phyloP scores from a whole-genome alignment of 805 yeast species.

The Metschnikowia koreensis region DNA sequence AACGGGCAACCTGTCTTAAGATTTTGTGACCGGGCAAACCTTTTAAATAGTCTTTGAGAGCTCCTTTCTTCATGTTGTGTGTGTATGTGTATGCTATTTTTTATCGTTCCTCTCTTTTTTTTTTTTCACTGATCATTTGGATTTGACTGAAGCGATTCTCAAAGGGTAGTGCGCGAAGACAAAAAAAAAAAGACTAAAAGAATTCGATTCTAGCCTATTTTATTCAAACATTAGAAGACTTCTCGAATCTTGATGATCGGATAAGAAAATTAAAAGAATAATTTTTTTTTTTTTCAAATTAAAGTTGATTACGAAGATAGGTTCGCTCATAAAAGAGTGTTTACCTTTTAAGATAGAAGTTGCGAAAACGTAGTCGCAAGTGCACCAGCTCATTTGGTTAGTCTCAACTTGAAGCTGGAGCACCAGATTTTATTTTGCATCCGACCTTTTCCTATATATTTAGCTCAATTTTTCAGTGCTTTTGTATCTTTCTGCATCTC shows the following conservation, averaged over 20 bases:
- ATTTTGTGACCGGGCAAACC: constrained; percentile 22
- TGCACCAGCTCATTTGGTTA: too few species aligned
- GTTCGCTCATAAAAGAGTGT: too few species aligned
- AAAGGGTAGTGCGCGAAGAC: background rate
- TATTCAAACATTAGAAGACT: background rate
- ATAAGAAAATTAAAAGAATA: too few species aligned
- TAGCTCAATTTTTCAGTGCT: too few species aligned
- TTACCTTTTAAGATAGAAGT: too few species aligned
- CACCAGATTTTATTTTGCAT: too few species aligned
- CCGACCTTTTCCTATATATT: too few species aligned
- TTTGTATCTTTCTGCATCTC: too few species aligned
- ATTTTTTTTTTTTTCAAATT: too few species aligned
- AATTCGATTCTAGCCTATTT: background rate
- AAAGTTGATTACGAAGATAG: too few species aligned
- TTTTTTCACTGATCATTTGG: background rate
- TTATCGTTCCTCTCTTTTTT: background rate
- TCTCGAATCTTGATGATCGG: background rate
- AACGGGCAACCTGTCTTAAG: constrained; percentile 48
- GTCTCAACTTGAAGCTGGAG: too few species aligned
- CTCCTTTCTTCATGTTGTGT: constrained; percentile 1
- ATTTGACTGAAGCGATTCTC: background rate
- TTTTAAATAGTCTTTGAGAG: constrained; percentile 6
- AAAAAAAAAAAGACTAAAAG: background rate
- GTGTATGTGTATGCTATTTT: background rate
- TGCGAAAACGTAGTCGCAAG: too few species aligned